Conservation (phyloP, 768 basidiomycete species). For the Trametes cubensis region DNA sequence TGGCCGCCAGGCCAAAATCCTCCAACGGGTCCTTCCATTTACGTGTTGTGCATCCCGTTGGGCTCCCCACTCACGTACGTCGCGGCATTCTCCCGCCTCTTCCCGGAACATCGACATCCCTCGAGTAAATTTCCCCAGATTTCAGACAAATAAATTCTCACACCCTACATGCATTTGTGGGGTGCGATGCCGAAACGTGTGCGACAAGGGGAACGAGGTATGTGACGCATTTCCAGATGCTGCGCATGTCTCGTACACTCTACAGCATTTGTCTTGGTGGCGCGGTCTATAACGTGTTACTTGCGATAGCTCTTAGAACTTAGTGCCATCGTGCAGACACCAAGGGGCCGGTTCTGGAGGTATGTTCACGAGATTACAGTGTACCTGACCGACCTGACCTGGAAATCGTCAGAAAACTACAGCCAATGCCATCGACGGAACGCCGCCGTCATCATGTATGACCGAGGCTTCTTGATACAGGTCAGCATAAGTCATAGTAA, state of each 20-base stretch:
- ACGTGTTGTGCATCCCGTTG: conserved; percentile 3
- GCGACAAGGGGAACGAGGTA: not conserved
- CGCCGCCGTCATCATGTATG: conserved; percentile 9
- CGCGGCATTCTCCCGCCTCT: not conserved
- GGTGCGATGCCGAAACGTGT: not conserved
- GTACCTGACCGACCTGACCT: no score
- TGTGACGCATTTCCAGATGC: not conserved
- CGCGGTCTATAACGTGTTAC: not conserved
- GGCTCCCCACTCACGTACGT: conserved; percentile 18
- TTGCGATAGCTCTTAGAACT: no score
- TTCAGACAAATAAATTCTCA: no score
- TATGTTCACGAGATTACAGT: no score
- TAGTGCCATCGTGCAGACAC: no score
- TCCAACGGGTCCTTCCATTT: not conserved
- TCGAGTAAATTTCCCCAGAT: no score
- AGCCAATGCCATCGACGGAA: no score
- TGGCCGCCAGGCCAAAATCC: not conserved
- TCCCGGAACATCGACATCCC: not conserved
- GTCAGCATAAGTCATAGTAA: no score
- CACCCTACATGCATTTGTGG: not conserved
- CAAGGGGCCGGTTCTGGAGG: no score
- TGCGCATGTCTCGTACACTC: not conserved
- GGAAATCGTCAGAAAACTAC: no score
- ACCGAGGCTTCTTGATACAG: not conserved
- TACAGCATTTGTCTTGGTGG: not conserved